Base-by-base conservation (phyloP, 495 filamentous ascomycete genomes). In the Aspergillus bertholletiae region DNA sequence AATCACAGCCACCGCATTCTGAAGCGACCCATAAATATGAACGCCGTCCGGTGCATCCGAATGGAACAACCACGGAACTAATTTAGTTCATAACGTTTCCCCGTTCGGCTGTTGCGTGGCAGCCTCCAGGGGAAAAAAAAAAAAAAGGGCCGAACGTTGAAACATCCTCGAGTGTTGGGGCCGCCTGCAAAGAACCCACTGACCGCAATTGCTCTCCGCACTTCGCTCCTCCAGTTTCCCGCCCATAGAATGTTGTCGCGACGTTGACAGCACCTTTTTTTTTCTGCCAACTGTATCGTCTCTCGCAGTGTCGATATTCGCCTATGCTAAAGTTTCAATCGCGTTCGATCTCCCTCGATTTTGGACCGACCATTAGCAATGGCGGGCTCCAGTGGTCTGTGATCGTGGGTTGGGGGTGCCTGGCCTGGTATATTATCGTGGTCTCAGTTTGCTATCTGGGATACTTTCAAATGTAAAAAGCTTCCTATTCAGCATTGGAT, bases 371-470 rank as follows among this genome's bases (percentile, higher is more conserved):
- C 65, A 60, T 59, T 56, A 55, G 55, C 51, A 58, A 75, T 70
- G 73, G 70, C 68, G 62, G 61, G 23, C 55, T 70, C 51, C 61
- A 65, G 41, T 61, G 63, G 60, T 60, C 61, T 51, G 59, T 70
- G 47, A 67, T 57, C 45, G 60, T 70, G 54, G 79, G 78, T 45
- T 77, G 76, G 72, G 65, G 73, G 48, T 80, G 76, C 57, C 63
- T 88, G 58, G 67, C 80, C 63, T 88, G 85, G 85, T 87, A 81
- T 57, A 51, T 74, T 37, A 62, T 68, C 28, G 78, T 88, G 49
- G 66, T 78, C 55, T 49, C 65, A 23, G 81, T 88, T 37, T 84
- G 82, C 62, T 67, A 69, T 21, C 66, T 87, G 57, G 85, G 85
- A 15, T 79, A 81, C 61, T 70, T 70, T 41, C 82, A 85, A 65